phyloP scores from a whole-genome alignment of 345 rosid species.

The Camelina hispida region DNA sequence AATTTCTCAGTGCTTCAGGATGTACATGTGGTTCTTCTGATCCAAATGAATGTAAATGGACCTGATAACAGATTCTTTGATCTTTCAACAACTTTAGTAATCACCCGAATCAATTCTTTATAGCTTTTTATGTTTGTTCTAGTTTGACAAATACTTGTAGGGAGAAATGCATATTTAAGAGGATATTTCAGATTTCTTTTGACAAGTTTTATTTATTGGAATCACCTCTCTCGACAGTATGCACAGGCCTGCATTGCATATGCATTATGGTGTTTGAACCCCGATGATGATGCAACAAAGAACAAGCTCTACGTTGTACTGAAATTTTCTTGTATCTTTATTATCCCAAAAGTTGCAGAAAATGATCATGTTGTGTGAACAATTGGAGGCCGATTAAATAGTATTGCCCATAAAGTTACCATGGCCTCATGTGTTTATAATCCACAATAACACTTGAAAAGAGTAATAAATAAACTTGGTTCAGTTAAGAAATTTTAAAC shows the following conservation, averaged over 20 bases:
- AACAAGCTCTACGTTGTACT: not conserved
- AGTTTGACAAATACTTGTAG: not conserved
- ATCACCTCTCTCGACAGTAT: not conserved
- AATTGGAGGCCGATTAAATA: too few species aligned
- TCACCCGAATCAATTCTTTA: slow-evolving; percentile 18
- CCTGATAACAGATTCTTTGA: not conserved
- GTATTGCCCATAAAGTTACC: too few species aligned
- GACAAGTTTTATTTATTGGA: not conserved
- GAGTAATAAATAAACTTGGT: too few species aligned
- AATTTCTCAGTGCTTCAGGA: not conserved
- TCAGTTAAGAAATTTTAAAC: too few species aligned
- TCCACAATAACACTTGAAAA: too few species aligned
- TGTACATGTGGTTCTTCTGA: not conserved
- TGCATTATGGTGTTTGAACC: too few species aligned
- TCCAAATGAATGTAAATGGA: not conserved
- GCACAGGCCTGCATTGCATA: too few species aligned
- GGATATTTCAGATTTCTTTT: not conserved
- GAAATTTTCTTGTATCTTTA: not conserved
- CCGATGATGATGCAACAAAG: too few species aligned
- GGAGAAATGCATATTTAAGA: not conserved
- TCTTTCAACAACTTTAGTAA: not conserved
- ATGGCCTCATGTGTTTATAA: not conserved
- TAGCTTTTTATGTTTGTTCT: not conserved
- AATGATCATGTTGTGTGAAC: not conserved
- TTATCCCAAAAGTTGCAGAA: not conserved